phyloP scores from a whole-genome alignment of 1,284 basidiomycete genomes.

The Vanrija sp. region DNA sequence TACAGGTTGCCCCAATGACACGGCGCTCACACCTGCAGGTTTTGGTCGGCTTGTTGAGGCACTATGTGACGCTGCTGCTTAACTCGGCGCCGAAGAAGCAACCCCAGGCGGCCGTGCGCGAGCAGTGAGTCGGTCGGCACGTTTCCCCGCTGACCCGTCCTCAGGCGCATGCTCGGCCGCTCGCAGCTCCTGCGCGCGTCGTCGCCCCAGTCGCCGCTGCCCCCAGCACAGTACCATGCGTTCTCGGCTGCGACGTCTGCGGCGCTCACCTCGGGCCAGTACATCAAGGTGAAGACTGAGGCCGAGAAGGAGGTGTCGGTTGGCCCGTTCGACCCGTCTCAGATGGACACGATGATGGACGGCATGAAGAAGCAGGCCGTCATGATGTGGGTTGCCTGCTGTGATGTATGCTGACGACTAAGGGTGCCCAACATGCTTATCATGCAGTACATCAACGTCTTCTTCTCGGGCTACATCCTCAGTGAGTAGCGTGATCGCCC shows the following conservation, averaged over 20 bases:
- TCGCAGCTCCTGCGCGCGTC: conserved; percentile 78
- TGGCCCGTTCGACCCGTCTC: conserved; percentile 74
- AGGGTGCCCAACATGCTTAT: conserved; percentile 93
- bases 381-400: conserved; percentile 53
- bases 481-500: conserved; percentile 59
- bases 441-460: conserved; percentile 99
- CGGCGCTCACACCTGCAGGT: conserved; percentile 56
- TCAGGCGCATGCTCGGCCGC: conserved; percentile 75
- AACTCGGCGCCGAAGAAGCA: conserved; percentile 81
- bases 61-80: conserved; percentile 85
- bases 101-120: conserved; percentile 71
- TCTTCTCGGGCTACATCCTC: conserved; percentile 96
- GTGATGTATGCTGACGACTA: conserved; percentile 29
- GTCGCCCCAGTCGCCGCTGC: conserved; percentile 72
- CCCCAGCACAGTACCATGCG: conserved; percentile 66
- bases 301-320: conserved; percentile 54
- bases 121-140: conserved; percentile 69
- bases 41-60: conserved; percentile 86
- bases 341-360: conserved; percentile 98
- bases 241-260: conserved; percentile 69
- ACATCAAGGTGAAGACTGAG: conserved; percentile 69
- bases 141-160: neutral
- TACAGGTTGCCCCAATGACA: conserved; percentile 6
- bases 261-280: conserved; percentile 69
- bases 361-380: conserved; percentile 99